Evolutionary conservation across 208 protist species (phyloP), one percentile per base, ranked within the genome.

Genomic region (Leishmania lainsoni): DNA sequence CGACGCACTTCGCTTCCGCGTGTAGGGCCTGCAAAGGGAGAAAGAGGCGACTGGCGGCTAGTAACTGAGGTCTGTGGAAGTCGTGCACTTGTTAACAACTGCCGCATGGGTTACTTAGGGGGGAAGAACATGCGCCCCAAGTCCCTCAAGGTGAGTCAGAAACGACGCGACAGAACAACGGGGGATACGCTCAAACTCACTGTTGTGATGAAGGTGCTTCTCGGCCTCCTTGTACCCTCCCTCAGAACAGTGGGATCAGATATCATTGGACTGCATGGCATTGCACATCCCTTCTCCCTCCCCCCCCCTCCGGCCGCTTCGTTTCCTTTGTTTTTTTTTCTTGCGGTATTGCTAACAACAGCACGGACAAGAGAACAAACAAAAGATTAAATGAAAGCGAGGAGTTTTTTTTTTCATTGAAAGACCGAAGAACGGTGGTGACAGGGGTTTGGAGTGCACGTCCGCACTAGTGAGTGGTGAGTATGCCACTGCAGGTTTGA

Each of bases 281-380:
- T 39, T 39, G 35, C 35, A 39, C 35, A 39, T 0, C 35, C 35
- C 35, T 39, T 39, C 35, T 39, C 65, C 32, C 65, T n/a, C 45
- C 16, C 32, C 65, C 12, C 45, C 16, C 3, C 39, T 4, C 5
- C 16, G 16, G 35, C 17, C 35, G 42, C 35, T 45, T 45, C 35
- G 5, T 70, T 48, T 12, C 16, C 5, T 1, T 14, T 0, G 12
- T 26, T 20, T 17, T 70, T 45, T 70, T 20, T n/a, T 70, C 22
- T 35, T 14, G 29, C 26, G 65, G 65, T 70, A 70, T 17, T 39
- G 45, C 16, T 8, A 81, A 39, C 42, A 59, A 76, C 73, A 65
- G 45, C 29, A 59, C 49, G 61, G 9, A 79, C n/a, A 82, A 49
- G 68, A 51, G 68, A 65, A 82, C 68, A 83, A 63, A 83, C 51